phyloP scores from a whole-genome alignment of 805 yeast species.

The Nakazawaea holstii region DNA sequence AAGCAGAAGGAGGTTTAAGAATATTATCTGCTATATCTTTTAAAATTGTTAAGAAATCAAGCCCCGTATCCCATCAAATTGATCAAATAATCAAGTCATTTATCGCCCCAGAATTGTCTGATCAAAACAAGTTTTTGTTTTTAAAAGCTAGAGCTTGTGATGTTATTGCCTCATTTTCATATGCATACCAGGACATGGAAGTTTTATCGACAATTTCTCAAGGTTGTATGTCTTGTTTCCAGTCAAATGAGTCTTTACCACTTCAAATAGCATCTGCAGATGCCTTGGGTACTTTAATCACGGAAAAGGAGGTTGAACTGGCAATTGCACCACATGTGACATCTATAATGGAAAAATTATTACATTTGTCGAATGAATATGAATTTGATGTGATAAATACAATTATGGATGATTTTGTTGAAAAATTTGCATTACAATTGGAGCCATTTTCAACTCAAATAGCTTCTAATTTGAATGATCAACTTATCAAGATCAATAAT shows the following conservation, averaged over 20 bases:
- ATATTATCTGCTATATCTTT: conserved; percentile 65
- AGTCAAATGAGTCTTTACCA: conserved; percentile 36
- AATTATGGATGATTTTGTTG: conserved; percentile 92
- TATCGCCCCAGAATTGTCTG: conserved; percentile 60
- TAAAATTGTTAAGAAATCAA: conserved; percentile 42
- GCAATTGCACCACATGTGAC: conserved; percentile 59
- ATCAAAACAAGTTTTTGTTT: conserved; percentile 46
- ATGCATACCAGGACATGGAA: conserved; percentile 21
- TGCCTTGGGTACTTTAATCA: conserved; percentile 41
- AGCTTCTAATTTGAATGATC: conserved; percentile 57
- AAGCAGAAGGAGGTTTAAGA: conserved; percentile 71
- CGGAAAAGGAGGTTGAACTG: conserved; percentile 42
- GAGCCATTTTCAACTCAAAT: conserved; percentile 86
- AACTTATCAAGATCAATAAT: conserved; percentile 63
- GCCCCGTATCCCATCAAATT: conserved; percentile 53
- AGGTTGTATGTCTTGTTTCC: conserved; percentile 32
- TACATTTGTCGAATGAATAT: conserved; percentile 63
- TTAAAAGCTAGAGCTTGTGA: conserved; percentile 70
- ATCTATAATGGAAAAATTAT: conserved; percentile 70
- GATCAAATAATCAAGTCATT: conserved; percentile 54
- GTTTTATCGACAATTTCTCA: conserved; percentile 25
- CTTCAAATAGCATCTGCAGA: conserved; percentile 47
- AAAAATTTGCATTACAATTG: conserved; percentile 74
- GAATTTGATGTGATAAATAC: conserved; percentile 82
- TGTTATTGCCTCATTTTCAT: conserved; percentile 31